Evolutionary conservation across 108 stramenopile species (phyloP), one percentile per base, ranked within the genome.

Genomic region (Conticribra weissflogii): DNA sequence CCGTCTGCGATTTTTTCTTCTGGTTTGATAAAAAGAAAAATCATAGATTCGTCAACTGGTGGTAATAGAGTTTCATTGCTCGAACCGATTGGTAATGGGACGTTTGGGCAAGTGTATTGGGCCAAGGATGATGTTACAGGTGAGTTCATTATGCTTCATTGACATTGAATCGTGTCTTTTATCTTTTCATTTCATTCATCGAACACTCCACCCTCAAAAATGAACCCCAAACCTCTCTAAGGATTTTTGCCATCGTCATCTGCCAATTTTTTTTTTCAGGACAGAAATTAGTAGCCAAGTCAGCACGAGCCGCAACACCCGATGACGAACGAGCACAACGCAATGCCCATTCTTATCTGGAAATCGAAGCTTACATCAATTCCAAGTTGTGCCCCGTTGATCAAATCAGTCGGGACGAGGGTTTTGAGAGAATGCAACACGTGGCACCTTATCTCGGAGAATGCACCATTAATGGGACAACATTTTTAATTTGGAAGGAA

Each of bases 361-460:
- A 78, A 28, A 60, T 67, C 46, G 77, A 78, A 71, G 47, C 71
- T 7, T 53, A 54, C 1, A 59, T 78, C 65, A 78, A 78, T 53
- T 45, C 63, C 0, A 59, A 67, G 48, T 54, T 78, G 24, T 72
- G 22, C 24, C 58, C 27, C 16, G 5, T 17, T 5, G 21, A 30
- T n/a, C 16, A 30, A 30, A 47, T 51, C 31, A 28, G 19, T 33
- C 25, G 19, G 21, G 28, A 9, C 25, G n/a, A n/a, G 18, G 22
- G 32, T 7, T 9, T 27, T 19, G 16, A 22, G 1, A 27, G 46
- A 23, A 33, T 4, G 27, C 53, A 54, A 21, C 75, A 78, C 36
- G 29, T 78, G 8, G 77, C 77, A 17, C 77, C 77, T 1, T 78
- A 72, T 44, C 55, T 78, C 18, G 77, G 77, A 19, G 71, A 78